phyloP scores from a whole-genome alignment of 1,139 yeast species.

The Zygosaccharomyces sapae region DNA sequence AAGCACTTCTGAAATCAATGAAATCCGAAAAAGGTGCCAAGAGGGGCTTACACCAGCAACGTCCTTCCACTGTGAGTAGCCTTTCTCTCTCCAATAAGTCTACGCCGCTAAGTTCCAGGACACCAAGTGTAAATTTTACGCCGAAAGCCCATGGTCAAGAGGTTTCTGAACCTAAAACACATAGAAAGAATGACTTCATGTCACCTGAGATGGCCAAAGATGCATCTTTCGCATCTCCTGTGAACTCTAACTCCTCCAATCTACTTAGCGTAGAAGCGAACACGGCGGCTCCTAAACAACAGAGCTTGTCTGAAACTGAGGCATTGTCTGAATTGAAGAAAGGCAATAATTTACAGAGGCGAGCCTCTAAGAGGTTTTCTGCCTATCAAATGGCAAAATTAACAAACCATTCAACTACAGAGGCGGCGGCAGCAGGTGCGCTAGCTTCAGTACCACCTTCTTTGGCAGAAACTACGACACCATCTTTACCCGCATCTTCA shows the following conservation, averaged over 20 bases:
- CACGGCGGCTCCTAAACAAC: slow-evolving; percentile 6
- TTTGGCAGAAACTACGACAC: background rate
- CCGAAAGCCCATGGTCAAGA: slow-evolving; percentile 2
- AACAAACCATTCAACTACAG: slow-evolving; percentile 44
- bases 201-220: background rate
- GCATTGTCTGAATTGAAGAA: slow-evolving; percentile 75
- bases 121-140: slow-evolving; percentile 2
- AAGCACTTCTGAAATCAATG: slow-evolving; percentile 44
- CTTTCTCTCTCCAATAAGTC: slow-evolving; percentile 11
- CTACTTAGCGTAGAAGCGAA: background rate
- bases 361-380: slow-evolving; percentile 83
- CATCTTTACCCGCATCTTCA: too few species aligned
- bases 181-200: background rate
- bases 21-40: slow-evolving; percentile 23
- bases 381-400: slow-evolving; percentile 89
- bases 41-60: slow-evolving; percentile 15
- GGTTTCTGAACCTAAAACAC: slow-evolving; percentile 1
- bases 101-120: slow-evolving; percentile 7
- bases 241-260: background rate
- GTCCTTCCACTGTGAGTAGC: slow-evolving; percentile 14
- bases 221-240: slow-evolving; percentile 1
- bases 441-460: slow-evolving; percentile 16
- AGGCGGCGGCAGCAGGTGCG: slow-evolving; percentile 37
- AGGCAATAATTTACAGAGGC: slow-evolving; percentile 75
- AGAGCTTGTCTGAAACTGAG: slow-evolving; percentile 37